Conservation (phyloP, 805 yeast species). For the Sugiyamaella smithiae region DNA sequence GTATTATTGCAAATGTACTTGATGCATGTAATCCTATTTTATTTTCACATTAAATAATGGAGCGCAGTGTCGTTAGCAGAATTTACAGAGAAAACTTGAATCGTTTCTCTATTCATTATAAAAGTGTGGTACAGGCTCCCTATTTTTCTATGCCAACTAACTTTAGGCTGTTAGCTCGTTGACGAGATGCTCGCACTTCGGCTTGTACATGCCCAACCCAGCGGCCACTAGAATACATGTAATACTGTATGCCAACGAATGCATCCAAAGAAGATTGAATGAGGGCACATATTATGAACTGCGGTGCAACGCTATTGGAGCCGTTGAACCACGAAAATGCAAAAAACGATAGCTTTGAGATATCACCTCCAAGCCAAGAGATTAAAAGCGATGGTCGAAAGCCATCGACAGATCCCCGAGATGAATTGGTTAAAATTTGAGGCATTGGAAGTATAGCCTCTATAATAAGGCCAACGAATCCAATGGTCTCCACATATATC, state of each 20-base stretch:
- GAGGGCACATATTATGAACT: constrained; percentile 28
- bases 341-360: constrained; percentile 48
- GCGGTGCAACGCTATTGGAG: constrained; percentile 23
- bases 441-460: constrained; percentile 38
- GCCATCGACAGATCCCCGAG: constrained; percentile 72
- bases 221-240: constrained; percentile 24
- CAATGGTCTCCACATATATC: constrained; percentile 51
- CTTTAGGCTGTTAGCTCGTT: constrained; percentile 25
- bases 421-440: constrained; percentile 73
- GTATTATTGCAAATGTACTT: too few relatives aligned
- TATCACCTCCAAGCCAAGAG: constrained; percentile 89
- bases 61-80: too few relatives aligned
- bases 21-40: too few relatives aligned
- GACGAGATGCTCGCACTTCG: constrained; percentile 18
- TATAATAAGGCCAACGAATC: constrained; percentile 62
- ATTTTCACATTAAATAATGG: too few relatives aligned
- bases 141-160: too few relatives aligned
- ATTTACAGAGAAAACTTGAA: too few relatives aligned
- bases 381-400: constrained; percentile 71
- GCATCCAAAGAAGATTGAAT: constrained; percentile 26
- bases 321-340: constrained; percentile 14
- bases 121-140: too few relatives aligned
- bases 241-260: constrained; percentile 28
- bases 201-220: constrained; percentile 20
- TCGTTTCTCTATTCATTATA: too few relatives aligned